Conservation (phyloP, 1,139 yeast genomes). For the Candida neerlandica region DNA sequence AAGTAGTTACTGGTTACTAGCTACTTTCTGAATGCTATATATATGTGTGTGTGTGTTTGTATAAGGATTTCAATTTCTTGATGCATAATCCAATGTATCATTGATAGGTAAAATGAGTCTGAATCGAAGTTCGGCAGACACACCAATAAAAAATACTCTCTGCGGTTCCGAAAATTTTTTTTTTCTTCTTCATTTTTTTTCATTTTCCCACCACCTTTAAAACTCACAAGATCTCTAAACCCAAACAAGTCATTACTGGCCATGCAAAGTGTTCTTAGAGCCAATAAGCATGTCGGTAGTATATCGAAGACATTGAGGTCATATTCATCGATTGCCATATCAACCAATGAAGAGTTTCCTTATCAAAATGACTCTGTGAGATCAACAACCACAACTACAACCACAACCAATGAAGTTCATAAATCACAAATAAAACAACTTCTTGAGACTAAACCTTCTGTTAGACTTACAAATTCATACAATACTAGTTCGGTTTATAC, state of each 20-base stretch:
- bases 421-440: slow-evolving; percentile 4
- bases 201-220: background rate
- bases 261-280: slow-evolving; percentile 6
- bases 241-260: background rate
- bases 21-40: background rate
- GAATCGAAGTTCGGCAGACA: too few relatives aligned
- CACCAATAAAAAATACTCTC: too few relatives aligned
- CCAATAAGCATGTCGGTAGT: slow-evolving; percentile 3
- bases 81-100: too few relatives aligned
- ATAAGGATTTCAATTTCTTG: too few relatives aligned
- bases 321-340: slow-evolving; percentile 10
- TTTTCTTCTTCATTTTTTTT: background rate
- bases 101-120: too few relatives aligned
- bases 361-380: background rate
- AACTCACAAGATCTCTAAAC: background rate
- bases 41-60: too few relatives aligned
- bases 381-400: slow-evolving; percentile 1
- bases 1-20: background rate
- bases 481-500: slow-evolving; percentile 7
- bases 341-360: slow-evolving; percentile 8
- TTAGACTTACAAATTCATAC: slow-evolving; percentile 12
- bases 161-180: background rate
- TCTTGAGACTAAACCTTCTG: slow-evolving; percentile 13
- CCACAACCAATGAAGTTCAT: background rate
- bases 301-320: slow-evolving; percentile 1